Evolutionary conservation across 2,329 filamentous ascomycete species (phyloP).

Genomic region (Clarireedia hainanense): DNA sequence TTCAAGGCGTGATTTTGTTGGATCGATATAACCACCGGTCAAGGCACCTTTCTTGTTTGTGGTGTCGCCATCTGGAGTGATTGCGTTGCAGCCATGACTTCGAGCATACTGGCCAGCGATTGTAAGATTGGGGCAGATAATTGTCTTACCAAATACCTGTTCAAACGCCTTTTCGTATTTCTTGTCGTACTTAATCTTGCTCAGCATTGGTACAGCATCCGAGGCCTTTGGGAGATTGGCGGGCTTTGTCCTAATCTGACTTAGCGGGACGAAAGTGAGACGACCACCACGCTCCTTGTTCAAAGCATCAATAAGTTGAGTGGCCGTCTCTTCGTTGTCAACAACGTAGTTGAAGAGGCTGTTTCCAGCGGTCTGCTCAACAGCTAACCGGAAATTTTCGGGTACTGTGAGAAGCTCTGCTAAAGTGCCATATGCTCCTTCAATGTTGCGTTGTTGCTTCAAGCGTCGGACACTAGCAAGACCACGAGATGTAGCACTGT

Average conservation of each 20-base stretch:
- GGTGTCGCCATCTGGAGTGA: conserved; percentile 90
- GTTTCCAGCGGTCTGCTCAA: conserved; percentile 86
- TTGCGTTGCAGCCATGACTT: conserved; percentile 84
- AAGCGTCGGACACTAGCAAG: conserved; percentile 80
- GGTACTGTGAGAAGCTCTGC: conserved; percentile 86
- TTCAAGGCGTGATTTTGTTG: conserved; percentile 76
- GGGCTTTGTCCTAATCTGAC: conserved; percentile 63
- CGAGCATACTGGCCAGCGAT: conserved; percentile 86
- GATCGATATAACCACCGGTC: conserved; percentile 90
- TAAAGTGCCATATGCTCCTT: conserved; percentile 84
- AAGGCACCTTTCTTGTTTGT: conserved; percentile 93
- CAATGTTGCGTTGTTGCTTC: conserved; percentile 69
- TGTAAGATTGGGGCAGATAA: conserved; percentile 84
- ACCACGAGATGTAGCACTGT: conserved; percentile 77
- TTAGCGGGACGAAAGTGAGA: conserved; percentile 91
- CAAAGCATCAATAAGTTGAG: conserved; percentile 69
- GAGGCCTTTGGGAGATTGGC: conserved; percentile 75
- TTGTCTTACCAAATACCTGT: conserved; percentile 91
- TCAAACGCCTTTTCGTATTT: conserved; percentile 79
- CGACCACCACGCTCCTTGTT: conserved; percentile 75
- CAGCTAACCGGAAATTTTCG: conserved; percentile 77
- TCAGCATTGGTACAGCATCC: conserved; percentile 80
- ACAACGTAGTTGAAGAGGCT: conserved; percentile 96
- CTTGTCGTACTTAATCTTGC: conserved; percentile 72
- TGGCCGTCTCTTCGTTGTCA: conserved; percentile 82